These are phyloP conservation scores for Firmiana major DNA, from an alignment of 345 rosid genomes.

Conservation along the genomic window DNA sequence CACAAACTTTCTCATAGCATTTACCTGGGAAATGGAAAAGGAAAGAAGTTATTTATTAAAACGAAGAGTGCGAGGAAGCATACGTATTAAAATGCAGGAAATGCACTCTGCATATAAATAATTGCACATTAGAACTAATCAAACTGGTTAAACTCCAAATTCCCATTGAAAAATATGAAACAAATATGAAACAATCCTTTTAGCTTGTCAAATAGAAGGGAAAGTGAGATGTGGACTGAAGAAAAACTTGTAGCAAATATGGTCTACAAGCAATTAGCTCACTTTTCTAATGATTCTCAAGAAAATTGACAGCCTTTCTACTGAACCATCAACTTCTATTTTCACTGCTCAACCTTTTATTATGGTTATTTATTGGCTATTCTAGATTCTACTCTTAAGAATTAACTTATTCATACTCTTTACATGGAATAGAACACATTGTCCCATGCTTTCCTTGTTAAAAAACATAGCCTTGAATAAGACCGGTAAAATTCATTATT, in stretches of 20 bases:
- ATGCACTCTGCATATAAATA: not conserved
- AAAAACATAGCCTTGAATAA: not conserved
- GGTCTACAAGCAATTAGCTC: not conserved
- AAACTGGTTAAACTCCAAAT: not conserved
- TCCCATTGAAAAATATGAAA: not conserved
- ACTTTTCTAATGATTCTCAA: not conserved
- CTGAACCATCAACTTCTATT: not conserved
- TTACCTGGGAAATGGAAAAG: constrained; percentile 47
- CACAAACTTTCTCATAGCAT: constrained; percentile 88
- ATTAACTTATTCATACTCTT: not conserved
- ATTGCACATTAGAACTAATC: not conserved
- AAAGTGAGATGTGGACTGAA: not conserved
- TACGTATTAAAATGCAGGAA: not conserved
- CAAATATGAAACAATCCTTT: not conserved
- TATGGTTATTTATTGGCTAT: not conserved
- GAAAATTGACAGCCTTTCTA: not conserved
- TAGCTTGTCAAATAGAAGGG: not conserved
- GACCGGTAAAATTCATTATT: not conserved
- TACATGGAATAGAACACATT: not conserved
- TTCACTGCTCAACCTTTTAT: not conserved
- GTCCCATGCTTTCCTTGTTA: not conserved
- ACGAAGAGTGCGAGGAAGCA: not conserved
- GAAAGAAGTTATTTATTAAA: not conserved
- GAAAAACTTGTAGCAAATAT: not conserved
- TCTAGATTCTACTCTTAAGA: not conserved